Percentiles rank a stretch among this genome's conserved stretches.
These are phyloP conservation scores for Hibiscus trionum DNA, from an alignment of 345 rosid genomes.

Conservation along the genomic window DNA sequence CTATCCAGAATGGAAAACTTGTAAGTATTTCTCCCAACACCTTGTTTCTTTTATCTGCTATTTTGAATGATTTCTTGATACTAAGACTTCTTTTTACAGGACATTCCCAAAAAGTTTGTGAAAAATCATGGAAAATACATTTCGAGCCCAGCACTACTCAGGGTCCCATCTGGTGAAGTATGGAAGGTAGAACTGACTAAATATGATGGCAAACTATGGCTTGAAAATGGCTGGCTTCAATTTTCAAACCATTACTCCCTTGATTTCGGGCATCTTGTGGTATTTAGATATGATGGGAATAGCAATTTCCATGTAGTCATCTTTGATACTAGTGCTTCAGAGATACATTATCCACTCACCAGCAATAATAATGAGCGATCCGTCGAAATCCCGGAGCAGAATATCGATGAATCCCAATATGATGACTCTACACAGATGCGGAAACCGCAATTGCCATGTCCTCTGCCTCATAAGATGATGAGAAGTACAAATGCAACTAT, in stretches of 20 bases:
- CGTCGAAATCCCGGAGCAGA: background rate
- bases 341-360: slow-evolving; percentile 17
- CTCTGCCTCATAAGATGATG: slow-evolving; percentile 8
- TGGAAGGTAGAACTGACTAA: slow-evolving; percentile 10
- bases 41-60: background rate
- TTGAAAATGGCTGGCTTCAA: slow-evolving; percentile 18
- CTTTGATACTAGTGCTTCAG: slow-evolving; percentile 15
- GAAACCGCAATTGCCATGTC: background rate
- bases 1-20: slow-evolving; percentile 3
- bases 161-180: slow-evolving; percentile 2
- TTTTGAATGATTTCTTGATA: background rate
- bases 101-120: background rate
- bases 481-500: background rate
- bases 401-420: background rate
- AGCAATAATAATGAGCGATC: background rate
- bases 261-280: slow-evolving; percentile 5
- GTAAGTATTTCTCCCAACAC: background rate
- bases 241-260: slow-evolving; percentile 14
- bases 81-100: background rate
- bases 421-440: background rate
- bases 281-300: slow-evolving; percentile 18
- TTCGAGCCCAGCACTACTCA: background rate
- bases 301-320: slow-evolving; percentile 17
- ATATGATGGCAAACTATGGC: slow-evolving; percentile 5
- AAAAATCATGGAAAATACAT: background rate